phyloP scores from a whole-genome alignment of 106 monocot genomes.

The Posidonia australis region DNA sequence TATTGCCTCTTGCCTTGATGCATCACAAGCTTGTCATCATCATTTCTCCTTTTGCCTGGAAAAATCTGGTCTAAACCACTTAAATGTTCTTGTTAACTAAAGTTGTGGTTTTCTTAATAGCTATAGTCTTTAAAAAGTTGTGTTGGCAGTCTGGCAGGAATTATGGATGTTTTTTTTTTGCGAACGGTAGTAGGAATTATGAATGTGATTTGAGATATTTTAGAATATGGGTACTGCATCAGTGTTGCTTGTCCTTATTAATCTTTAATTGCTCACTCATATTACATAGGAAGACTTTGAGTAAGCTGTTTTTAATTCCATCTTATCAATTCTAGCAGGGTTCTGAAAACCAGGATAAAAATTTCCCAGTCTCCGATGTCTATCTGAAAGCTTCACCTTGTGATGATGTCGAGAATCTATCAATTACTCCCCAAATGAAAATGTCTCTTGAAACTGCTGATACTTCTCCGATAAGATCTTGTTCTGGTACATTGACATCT shows the following conservation, averaged over 20 bases:
- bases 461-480: slow-evolving; percentile 18
- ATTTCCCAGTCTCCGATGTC: slow-evolving; percentile 9
- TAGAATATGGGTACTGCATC: neutral
- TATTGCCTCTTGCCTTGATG: no score
- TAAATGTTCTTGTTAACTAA: no score
- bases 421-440: slow-evolving; percentile 8
- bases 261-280: neutral
- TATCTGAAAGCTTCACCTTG: slow-evolving; percentile 11
- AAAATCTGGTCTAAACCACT: no score
- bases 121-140: no score
- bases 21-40: no score
- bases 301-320: neutral
- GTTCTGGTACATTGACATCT: slow-evolving; percentile 20
- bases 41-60: no score
- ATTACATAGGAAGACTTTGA: neutral
- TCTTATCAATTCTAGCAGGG: neutral
- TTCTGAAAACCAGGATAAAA: slow-evolving; percentile 4
- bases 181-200: no score
- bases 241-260: neutral
- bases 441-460: slow-evolving; percentile 9
- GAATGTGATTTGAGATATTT: no score
- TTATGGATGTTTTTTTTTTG: no score
- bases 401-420: slow-evolving; percentile 15
- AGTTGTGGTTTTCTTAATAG: no score
- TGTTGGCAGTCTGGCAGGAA: no score